phyloP scores from a whole-genome alignment of 2,329 filamentous ascomycete genomes.

The Rosellinia necatrix region DNA sequence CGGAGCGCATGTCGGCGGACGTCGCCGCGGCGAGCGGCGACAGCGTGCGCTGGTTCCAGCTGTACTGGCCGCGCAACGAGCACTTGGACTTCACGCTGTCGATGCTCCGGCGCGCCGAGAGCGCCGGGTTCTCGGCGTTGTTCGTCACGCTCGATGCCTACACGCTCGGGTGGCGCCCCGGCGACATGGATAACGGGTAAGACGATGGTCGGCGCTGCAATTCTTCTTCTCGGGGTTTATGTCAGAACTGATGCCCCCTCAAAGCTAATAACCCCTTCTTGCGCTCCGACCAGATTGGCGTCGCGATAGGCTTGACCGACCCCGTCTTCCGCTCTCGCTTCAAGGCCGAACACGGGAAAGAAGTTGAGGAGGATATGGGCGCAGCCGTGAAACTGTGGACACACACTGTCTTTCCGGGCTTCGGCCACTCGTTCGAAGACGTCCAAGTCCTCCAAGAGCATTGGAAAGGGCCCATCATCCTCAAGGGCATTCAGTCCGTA shows the following conservation, averaged over 20 bases:
- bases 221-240: too few relatives aligned
- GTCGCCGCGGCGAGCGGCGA: conserved; percentile 35
- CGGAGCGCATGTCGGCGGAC: conserved; percentile 35
- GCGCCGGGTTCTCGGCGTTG: conserved; percentile 32
- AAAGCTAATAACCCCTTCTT: conserved; percentile 38
- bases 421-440: conserved; percentile 34
- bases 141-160: conserved; percentile 38
- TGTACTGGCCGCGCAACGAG: conserved; percentile 37
- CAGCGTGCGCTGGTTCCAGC: conserved; percentile 34
- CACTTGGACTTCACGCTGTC: conserved; percentile 35
- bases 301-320: conserved; percentile 36
- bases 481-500: conserved; percentile 42
- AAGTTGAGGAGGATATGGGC: conserved; percentile 31
- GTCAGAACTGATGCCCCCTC: too few relatives aligned
- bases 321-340: conserved; percentile 36
- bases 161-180: conserved; percentile 37
- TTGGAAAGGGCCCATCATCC: conserved; percentile 37
- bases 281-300: conserved; percentile 35
- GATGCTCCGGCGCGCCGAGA: conserved; percentile 30
- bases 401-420: conserved; percentile 33
- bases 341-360: conserved; percentile 28
- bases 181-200: conserved; percentile 30
- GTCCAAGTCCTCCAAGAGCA: conserved; percentile 34
- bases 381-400: conserved; percentile 35
- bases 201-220: too few relatives aligned